Evolutionary conservation across 2,329 filamentous ascomycete species (phyloP).

Genomic region (Chrysosporium queenslandicum): DNA sequence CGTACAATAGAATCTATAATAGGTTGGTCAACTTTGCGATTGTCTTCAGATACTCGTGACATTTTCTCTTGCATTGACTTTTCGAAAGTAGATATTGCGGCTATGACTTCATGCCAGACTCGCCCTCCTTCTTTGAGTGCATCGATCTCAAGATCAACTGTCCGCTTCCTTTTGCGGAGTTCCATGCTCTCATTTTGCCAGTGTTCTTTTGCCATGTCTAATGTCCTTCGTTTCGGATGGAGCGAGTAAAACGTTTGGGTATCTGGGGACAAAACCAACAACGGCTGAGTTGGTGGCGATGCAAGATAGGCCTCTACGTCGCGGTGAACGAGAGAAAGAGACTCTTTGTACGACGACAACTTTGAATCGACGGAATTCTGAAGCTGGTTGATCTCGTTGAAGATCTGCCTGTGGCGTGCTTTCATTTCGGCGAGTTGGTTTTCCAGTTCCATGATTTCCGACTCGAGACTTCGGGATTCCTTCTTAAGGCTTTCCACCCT

Average conservation of each 20-base stretch:
- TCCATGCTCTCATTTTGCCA: slow-evolving; percentile 43
- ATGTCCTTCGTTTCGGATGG: slow-evolving; percentile 47
- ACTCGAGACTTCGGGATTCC: slow-evolving; percentile 44
- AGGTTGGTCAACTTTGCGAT: slow-evolving; percentile 13
- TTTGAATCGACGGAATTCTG: slow-evolving; percentile 51
- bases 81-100: slow-evolving; percentile 46
- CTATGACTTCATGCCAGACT: slow-evolving; percentile 49
- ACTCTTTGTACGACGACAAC: slow-evolving; percentile 49
- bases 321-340: slow-evolving; percentile 46
- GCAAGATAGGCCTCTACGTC: slow-evolving; percentile 46
- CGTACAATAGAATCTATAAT: slow-evolving; percentile 25
- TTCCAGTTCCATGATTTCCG: slow-evolving; percentile 50
- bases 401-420: slow-evolving; percentile 43
- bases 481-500: slow-evolving; percentile 38
- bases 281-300: slow-evolving; percentile 36
- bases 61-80: slow-evolving; percentile 38
- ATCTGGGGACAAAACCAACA: slow-evolving; percentile 21
- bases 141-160: slow-evolving; percentile 44
- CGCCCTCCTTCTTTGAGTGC: slow-evolving; percentile 50
- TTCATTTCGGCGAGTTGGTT: slow-evolving; percentile 47
- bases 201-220: slow-evolving; percentile 51
- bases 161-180: slow-evolving; percentile 36
- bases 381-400: slow-evolving; percentile 43
- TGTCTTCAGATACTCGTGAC: slow-evolving; percentile 18
- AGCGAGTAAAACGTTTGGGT: slow-evolving; percentile 41